phyloP scores from a whole-genome alignment of 2,329 filamentous ascomycete genomes.

The Bimuria novae-zelandiae region DNA sequence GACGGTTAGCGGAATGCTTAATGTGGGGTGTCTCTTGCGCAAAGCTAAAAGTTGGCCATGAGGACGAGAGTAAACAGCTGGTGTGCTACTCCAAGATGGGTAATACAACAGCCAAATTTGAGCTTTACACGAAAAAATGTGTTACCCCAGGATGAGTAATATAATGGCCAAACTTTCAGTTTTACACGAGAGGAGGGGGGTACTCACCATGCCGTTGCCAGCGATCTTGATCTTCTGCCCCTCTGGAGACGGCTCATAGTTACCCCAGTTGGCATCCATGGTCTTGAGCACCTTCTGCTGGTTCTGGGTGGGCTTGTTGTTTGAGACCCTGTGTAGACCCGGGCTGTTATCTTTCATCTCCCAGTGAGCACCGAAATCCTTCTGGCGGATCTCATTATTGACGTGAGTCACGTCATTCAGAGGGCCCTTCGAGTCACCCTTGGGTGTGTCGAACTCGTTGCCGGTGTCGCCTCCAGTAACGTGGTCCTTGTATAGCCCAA shows the following conservation, averaged over 20 bases:
- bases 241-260: conserved; percentile 36
- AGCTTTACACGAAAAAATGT: no score
- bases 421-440: conserved; percentile 48
- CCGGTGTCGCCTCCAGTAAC: conserved; percentile 57
- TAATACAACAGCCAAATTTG: neutral
- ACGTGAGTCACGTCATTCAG: conserved; percentile 71
- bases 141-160: no score
- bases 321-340: conserved; percentile 38
- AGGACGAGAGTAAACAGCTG: no score
- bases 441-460: conserved; percentile 54
- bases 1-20: no score
- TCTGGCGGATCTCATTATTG: conserved; percentile 73
- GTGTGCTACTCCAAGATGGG: no score
- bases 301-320: conserved; percentile 57
- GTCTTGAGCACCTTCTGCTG: conserved; percentile 69
- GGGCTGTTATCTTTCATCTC: conserved; percentile 72
- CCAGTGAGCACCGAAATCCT: conserved; percentile 81
- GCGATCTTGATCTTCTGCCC: conserved; percentile 43
- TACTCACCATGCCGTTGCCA: conserved; percentile 44
- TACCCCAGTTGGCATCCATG: conserved; percentile 40
- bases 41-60: no score
- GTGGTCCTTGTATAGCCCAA: conserved; percentile 78
- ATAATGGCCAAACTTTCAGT: neutral
- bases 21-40: no score
- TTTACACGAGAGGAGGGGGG: neutral